Base-by-base conservation (phyloP, 208 protist species). In the Wallacemonas sp. region DNA sequence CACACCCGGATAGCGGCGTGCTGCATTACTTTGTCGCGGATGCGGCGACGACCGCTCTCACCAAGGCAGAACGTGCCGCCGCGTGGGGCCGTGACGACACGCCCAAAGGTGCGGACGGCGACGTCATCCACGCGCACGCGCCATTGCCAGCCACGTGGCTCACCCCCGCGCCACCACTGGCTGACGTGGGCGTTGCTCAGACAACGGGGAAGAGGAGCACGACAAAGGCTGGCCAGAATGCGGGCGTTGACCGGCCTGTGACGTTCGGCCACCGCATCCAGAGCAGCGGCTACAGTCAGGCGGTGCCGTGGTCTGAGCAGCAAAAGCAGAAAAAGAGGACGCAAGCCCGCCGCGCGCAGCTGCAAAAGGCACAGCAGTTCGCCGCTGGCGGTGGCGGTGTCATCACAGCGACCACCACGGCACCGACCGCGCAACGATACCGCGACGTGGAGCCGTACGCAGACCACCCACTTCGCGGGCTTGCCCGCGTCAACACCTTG, bases 221-320 rank as follows among this genome's bases (percentile, higher is more conserved):
- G 38, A 48, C 57, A 5, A 58, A 34, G 14, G n/a, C 14, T 6
- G 9, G 9, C 6, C 36, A 6, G 36, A 6, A 6, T 17, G 12
- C 3, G 19, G 23, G 16, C 11, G 39, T 12, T 6, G 39, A 43
- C 39, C 30, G 33, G 2, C 49, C 52, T 19, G 33, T 36, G 14
- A 56, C 46, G 41, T 26, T 39, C 14, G 55, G 36, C 17, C 34
- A 48, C 24, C 16, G 24, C 14, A 70, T 78, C 17, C 83, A 72
- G 32, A 84, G 80, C 64, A 91, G 84, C 61, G 78, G 82, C 19
- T 90, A 94, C 74, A 39, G 30, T 21, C 68, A 78, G n/a, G 82
- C 75, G 12, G 52, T 58, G 14, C 87, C 84, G 44, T 91, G 87
- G 87, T 88, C 80, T 11, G 78, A 90, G 41, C 81, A 85, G 69